Conservation (phyloP, 352 stramenopile genomes). For the Phytophthora cajani region DNA sequence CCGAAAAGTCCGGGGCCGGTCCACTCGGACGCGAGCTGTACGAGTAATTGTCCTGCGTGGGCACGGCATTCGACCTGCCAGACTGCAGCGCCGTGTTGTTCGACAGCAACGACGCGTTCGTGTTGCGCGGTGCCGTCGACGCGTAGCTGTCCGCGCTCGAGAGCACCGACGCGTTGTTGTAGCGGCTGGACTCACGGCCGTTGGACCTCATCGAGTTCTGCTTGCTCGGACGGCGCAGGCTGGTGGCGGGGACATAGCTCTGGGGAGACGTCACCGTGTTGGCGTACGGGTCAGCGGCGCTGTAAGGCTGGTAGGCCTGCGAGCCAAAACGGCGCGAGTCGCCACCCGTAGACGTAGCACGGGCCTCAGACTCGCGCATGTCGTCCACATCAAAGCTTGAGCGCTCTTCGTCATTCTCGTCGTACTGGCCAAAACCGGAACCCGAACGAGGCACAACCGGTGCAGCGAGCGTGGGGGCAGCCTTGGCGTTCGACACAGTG, state of each 20-base stretch:
- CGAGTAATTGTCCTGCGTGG: conserved; percentile 22
- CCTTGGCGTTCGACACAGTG: conserved; percentile 27
- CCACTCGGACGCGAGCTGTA: conserved; percentile 22
- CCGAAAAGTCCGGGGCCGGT: conserved; percentile 18
- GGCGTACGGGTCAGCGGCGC: conserved; percentile 44
- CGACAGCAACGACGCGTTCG: conserved; percentile 40
- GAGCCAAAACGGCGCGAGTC: conserved; percentile 20
- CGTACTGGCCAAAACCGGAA: conserved; percentile 36
- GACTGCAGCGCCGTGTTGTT: conserved; percentile 34
- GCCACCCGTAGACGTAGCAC: conserved; percentile 28
- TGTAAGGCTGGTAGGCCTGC: conserved; percentile 34
- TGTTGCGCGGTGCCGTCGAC: conserved; percentile 33
- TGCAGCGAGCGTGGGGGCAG: conserved; percentile 44
- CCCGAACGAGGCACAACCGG: conserved; percentile 45
- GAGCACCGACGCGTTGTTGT: conserved; percentile 31
- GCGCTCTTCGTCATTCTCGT: conserved; percentile 56
- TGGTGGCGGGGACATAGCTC: conserved; percentile 75
- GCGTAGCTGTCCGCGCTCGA: conserved; percentile 44
- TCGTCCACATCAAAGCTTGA: conserved; percentile 88
- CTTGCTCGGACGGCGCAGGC: conserved; percentile 53
- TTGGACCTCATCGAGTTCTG: conserved; percentile 44
- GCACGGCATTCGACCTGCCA: conserved; percentile 13
- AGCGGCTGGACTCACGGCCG: conserved; percentile 27
- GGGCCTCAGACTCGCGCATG: conserved; percentile 70
- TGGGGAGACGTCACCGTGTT: conserved; percentile 72